A percentile compares a stretch with the other conserved stretches of the same genome.
Evolutionary conservation across 1,284 basidiomycete genomes (phyloP).

Genomic region (Apiotrichum laibachii): DNA sequence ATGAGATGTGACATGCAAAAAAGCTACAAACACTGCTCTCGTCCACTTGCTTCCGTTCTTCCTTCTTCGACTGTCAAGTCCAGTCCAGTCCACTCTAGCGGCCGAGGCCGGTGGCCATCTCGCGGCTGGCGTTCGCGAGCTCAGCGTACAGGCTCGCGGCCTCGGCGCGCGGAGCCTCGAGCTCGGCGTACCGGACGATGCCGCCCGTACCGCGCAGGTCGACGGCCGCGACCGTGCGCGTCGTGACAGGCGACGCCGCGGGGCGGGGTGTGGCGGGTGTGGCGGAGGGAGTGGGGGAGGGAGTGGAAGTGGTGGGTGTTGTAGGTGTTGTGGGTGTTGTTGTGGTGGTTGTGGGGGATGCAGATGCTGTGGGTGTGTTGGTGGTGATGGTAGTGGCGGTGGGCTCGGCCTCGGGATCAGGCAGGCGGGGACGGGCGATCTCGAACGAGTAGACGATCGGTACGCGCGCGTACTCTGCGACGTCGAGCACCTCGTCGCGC

Average conservation of each 20-base stretch:
- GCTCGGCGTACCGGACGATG: constrained; percentile 19
- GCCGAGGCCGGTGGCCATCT: too few relatives aligned
- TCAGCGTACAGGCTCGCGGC: constrained; percentile 11
- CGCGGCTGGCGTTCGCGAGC: neutral
- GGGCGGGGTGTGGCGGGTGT: neutral
- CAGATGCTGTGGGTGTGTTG: neutral
- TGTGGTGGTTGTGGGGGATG: neutral
- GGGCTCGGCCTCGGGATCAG: neutral
- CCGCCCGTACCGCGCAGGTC: constrained; percentile 18
- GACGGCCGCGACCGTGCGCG: constrained; percentile 11
- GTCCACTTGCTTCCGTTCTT: too few relatives aligned
- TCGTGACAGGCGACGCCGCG: too few relatives aligned
- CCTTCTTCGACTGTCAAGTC: too few relatives aligned
- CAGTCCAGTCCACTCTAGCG: too few relatives aligned
- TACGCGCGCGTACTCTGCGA: constrained; percentile 7
- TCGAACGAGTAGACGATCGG: neutral
- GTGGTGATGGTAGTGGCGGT: neutral
- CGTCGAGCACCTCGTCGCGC: constrained; percentile 17
- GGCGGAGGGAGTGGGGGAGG: neutral
- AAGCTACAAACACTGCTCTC: neutral
- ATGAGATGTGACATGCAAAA: constrained; percentile 5
- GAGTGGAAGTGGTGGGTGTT: neutral
- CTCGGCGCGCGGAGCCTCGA: constrained; percentile 11
- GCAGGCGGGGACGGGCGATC: too few relatives aligned
- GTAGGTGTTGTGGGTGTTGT: neutral